Evolutionary conservation across 257 asterid genomes (phyloP), one percentile per base, ranked within the genome.

Genomic region (Petrea volubilis): DNA sequence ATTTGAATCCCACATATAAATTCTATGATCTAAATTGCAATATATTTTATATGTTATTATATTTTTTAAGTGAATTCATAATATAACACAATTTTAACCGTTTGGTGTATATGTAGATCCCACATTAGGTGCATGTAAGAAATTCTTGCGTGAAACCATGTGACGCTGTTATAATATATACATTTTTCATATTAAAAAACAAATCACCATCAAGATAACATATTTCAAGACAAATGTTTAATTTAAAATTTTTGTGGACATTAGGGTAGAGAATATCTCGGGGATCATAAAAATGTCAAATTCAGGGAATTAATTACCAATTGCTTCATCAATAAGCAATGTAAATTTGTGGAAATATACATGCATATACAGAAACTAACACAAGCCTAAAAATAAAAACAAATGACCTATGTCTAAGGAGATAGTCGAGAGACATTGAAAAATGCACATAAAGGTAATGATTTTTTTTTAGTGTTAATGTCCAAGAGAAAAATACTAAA

Each of bases 221-320:
- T 44, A 44, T 44, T 15, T 44, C 51, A 44, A 44, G 51, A 44
- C n/a, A 44, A 44, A 13, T 6, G 18, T 12, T 40, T n/a, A 12
- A 15, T 13, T 12, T 2, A 12, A 7, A 5, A 2, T 44, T 44
- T 44, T 2, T 44, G 2, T 15, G 2, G 13, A 2, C 13, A 44
- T 13, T 1, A 20, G 61, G 61, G 21, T 58, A 51, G 33, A 38
- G 46, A 72, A 61, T 72, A 55, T 74, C 7, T 74, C 41, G 65
- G 64, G 50, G 49, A 55, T 27, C 70, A 59, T 40, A 49, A 67
- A 61, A n/a, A 4, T 61, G 13, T 40, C 33, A 25, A 0, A 17
- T 23, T 49, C 36, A 51, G 34, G 66, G 51, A 18, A 6, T 38
- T 38, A 23, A 40, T 18, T 14, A 68, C 36, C 33, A 60, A 21